These are phyloP conservation scores for Lizanozyma gosingica DNA, from an alignment of 1,139 yeast genomes.

Conservation along the genomic window DNA sequence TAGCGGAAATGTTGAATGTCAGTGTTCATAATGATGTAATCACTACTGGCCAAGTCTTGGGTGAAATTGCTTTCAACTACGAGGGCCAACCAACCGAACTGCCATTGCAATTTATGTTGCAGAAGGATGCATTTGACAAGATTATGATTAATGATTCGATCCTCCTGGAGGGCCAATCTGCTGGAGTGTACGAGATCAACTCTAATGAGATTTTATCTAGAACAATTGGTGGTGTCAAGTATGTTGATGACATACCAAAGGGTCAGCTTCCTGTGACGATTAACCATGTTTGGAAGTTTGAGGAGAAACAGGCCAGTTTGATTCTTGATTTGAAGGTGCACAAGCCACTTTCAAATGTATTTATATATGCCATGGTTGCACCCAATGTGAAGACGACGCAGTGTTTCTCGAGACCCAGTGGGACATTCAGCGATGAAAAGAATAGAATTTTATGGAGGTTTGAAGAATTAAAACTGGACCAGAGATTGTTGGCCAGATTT, in stretches of 20 bases:
- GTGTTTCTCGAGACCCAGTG: slow-evolving; percentile 86
- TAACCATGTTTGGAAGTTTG: slow-evolving; percentile 84
- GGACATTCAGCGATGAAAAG: slow-evolving; percentile 76
- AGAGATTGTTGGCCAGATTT: slow-evolving; percentile 60
- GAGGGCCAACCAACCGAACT: slow-evolving; percentile 19
- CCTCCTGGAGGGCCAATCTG: slow-evolving; percentile 25
- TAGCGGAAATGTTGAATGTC: slow-evolving; percentile 78
- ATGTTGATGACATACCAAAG: slow-evolving; percentile 28
- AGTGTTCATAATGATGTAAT: slow-evolving; percentile 58
- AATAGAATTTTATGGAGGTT: slow-evolving; percentile 83
- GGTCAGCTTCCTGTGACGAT: slow-evolving; percentile 52
- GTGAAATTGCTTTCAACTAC: slow-evolving; percentile 74
- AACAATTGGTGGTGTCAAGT: slow-evolving; percentile 70
- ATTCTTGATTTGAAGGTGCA: slow-evolving; percentile 51
- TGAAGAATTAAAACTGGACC: slow-evolving; percentile 28
- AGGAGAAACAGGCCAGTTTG: slow-evolving; percentile 74
- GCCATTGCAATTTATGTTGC: slow-evolving; percentile 13
- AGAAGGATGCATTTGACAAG: slow-evolving; percentile 16
- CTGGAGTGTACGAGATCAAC: slow-evolving; percentile 22
- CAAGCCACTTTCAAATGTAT: slow-evolving; percentile 44
- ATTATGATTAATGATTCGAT: slow-evolving; percentile 34
- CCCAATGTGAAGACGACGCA: slow-evolving; percentile 40
- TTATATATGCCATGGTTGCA: slow-evolving; percentile 60
- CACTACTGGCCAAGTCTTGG: slow-evolving; percentile 52
- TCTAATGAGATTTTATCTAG: slow-evolving; percentile 37